phyloP scores from a whole-genome alignment of 2,329 filamentous ascomycete genomes.

The Phialemoniopsis sp. region DNA sequence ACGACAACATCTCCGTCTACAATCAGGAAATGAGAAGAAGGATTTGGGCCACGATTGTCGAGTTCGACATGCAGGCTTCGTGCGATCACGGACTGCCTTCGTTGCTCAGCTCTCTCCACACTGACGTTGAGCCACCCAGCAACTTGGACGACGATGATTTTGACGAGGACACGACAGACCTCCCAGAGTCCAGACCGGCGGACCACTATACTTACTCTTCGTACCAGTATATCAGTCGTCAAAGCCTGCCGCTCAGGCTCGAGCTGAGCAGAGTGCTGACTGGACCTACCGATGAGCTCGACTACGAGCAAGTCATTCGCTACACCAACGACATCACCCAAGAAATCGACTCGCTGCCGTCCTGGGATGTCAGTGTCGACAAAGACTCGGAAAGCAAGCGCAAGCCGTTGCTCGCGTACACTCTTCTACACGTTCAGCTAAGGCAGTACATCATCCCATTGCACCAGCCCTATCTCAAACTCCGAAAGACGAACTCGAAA shows the following conservation, averaged over 20 bases:
- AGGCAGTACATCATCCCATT: slow-evolving; percentile 59
- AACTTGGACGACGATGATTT: slow-evolving; percentile 53
- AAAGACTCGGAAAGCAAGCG: slow-evolving; percentile 35
- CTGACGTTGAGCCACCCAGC: slow-evolving; percentile 49
- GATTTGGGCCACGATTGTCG: slow-evolving; percentile 57
- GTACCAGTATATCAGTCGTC: slow-evolving; percentile 53
- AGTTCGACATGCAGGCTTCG: slow-evolving; percentile 58
- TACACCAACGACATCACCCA: slow-evolving; percentile 58
- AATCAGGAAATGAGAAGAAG: slow-evolving; percentile 59
- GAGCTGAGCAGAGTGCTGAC: slow-evolving; percentile 54
- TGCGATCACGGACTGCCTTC: slow-evolving; percentile 59
- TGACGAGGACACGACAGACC: slow-evolving; percentile 38
- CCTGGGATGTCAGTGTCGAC: slow-evolving; percentile 42
- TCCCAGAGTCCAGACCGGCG: slow-evolving; percentile 46
- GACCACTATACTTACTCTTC: slow-evolving; percentile 55
- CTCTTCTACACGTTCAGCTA: slow-evolving; percentile 56
- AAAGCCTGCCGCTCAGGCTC: slow-evolving; percentile 50
- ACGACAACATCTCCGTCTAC: slow-evolving; percentile 51
- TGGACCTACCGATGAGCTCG: slow-evolving; percentile 48
- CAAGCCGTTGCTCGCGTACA: slow-evolving; percentile 55
- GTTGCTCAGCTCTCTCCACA: slow-evolving; percentile 51
- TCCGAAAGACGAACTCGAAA: slow-evolving; percentile 55
- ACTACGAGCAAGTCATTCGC: slow-evolving; percentile 58
- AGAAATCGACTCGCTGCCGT: slow-evolving; percentile 55
- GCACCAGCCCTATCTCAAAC: slow-evolving; percentile 56